phyloP scores from a whole-genome alignment of 2,329 filamentous ascomycete genomes.

The Geosmithia putterillii region DNA sequence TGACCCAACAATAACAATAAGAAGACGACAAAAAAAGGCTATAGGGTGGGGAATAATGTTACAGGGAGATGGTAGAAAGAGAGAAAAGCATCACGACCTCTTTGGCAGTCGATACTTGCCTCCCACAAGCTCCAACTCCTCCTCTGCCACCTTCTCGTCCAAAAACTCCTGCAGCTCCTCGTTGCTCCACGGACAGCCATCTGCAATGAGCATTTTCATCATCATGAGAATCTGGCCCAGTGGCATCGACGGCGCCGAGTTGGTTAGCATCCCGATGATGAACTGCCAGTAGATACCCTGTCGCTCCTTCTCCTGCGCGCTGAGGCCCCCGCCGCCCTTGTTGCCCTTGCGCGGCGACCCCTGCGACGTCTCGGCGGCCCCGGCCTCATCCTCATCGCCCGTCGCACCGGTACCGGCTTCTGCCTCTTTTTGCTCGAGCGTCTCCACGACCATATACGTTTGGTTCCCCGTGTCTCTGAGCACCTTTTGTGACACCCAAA shows the following conservation, averaged over 20 bases:
- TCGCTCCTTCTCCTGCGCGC: constrained; percentile 51
- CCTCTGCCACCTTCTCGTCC: constrained; percentile 60
- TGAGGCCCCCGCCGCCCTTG: no score
- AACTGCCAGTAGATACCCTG: constrained; percentile 75
- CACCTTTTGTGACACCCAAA: constrained; percentile 60
- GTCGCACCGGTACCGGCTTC: constrained; percentile 18
- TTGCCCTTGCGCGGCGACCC: constrained; percentile 37
- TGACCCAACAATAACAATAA: no score
- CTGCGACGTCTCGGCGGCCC: constrained; percentile 8
- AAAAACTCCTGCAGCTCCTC: constrained; percentile 80
- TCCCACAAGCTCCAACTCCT: constrained; percentile 55
- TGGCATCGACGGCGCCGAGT: constrained; percentile 71
- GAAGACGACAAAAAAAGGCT: background rate
- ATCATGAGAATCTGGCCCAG: constrained; percentile 78
- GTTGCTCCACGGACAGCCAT: constrained; percentile 79
- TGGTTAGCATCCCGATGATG: constrained; percentile 89
- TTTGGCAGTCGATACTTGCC: constrained; percentile 58
- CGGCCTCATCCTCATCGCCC: constrained; percentile 5
- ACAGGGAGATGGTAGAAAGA: background rate
- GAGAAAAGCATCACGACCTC: constrained; percentile 30
- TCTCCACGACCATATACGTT: constrained; percentile 58
- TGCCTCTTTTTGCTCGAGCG: constrained; percentile 27
- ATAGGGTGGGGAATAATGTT: background rate
- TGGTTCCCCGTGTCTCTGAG: constrained; percentile 43
- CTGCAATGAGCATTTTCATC: constrained; percentile 82